Evolutionary conservation across 2,329 filamentous ascomycete species (phyloP).

Genomic region (Ceratocystis colombiana): DNA sequence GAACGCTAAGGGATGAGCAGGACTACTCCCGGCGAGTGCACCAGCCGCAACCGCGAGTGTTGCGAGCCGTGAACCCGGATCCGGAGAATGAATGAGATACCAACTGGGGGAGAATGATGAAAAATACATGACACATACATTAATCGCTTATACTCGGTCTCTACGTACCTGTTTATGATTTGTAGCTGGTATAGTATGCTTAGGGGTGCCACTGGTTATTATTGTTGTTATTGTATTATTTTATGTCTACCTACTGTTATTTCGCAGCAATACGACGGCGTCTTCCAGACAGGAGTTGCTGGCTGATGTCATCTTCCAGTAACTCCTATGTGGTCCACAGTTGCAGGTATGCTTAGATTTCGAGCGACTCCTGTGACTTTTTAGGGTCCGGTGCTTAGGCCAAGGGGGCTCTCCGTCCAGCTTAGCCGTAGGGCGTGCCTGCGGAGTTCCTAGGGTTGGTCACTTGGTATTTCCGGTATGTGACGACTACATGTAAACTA

Average conservation of each 20-base stretch:
- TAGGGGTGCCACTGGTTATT: background rate
- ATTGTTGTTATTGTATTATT: too few relatives aligned
- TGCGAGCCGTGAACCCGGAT: constrained; percentile 55
- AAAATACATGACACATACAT: constrained; percentile 9
- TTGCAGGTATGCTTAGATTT: too few relatives aligned
- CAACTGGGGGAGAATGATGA: background rate
- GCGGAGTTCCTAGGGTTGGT: background rate
- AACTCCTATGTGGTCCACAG: too few relatives aligned
- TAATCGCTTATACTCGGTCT: background rate
- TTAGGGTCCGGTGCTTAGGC: too few relatives aligned
- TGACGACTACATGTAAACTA: too few relatives aligned
- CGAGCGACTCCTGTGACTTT: too few relatives aligned
- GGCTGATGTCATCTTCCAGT: too few relatives aligned
- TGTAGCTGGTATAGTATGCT: background rate
- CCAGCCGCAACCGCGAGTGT: constrained; percentile 44
- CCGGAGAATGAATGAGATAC: constrained; percentile 32
- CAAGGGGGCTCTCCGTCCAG: background rate
- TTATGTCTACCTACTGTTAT: too few relatives aligned
- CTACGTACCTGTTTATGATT: background rate
- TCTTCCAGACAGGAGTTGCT: too few relatives aligned
- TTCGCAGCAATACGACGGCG: too few relatives aligned
- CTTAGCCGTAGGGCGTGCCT: background rate
- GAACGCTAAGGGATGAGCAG: constrained; percentile 53
- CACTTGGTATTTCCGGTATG: too few relatives aligned
- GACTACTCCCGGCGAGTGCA: constrained; percentile 55